Evolutionary conservation across 257 asterid species (phyloP).

Genomic region (Przewalskia tangutica): DNA sequence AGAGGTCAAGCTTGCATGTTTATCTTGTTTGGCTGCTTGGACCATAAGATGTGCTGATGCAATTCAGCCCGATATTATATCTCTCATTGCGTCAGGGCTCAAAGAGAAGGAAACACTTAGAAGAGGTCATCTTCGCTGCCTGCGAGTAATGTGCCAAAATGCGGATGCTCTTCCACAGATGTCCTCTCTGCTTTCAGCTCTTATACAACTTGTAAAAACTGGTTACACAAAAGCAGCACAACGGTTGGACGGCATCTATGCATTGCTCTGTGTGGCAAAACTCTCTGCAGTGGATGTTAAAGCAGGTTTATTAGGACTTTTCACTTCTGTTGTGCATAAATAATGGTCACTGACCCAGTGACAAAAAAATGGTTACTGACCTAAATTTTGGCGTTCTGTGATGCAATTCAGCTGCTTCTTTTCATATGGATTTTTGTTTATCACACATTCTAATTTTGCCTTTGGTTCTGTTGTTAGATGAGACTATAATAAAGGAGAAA

Average conservation of each 20-base stretch:
- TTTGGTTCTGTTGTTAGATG: conserved; percentile 45
- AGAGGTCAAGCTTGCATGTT: conserved; percentile 79
- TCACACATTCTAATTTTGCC: conserved; percentile 17
- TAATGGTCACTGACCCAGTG: neutral
- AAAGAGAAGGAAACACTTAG: conserved; percentile 88
- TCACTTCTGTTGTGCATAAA: neutral
- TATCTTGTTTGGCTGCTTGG: conserved; percentile 82
- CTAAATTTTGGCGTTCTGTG: conserved; percentile 5
- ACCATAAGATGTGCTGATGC: conserved; percentile 66
- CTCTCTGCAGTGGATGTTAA: conserved; percentile 77
- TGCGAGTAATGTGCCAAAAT: conserved; percentile 58
- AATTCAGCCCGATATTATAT: conserved; percentile 37
- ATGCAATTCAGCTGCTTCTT: neutral
- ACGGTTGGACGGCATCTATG: conserved; percentile 89
- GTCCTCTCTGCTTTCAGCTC: conserved; percentile 68
- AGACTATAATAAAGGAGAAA: conserved; percentile 73
- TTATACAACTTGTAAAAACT: conserved; percentile 84
- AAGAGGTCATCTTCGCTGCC: conserved; percentile 85
- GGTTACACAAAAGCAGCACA: conserved; percentile 92
- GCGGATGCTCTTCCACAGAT: conserved; percentile 65
- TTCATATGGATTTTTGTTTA: neutral
- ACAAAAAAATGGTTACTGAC: neutral
- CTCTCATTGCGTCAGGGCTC: conserved; percentile 67
- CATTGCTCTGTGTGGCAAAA: conserved; percentile 65
- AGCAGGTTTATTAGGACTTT: conserved; percentile 57